Evolutionary conservation across 495 filamentous ascomycete species (phyloP).

Genomic region (Penicillium coprophilum): DNA sequence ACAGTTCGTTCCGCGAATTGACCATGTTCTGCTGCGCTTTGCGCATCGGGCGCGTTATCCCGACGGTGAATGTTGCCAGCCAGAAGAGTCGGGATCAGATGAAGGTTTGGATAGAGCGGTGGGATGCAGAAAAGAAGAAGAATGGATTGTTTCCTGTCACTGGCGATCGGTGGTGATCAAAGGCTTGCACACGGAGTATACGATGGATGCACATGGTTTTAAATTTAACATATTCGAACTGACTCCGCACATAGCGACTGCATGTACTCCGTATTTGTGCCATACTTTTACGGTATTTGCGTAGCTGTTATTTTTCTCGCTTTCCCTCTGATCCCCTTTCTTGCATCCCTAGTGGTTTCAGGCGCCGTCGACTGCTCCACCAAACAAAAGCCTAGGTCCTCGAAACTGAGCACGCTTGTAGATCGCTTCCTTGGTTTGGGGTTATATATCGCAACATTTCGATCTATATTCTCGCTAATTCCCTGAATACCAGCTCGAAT

Average conservation of each 20-base stretch:
- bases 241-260: not conserved
- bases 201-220: not conserved
- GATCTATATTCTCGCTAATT: slow-evolving; percentile 1
- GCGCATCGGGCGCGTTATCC: slow-evolving; percentile 82
- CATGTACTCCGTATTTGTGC: not conserved
- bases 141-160: slow-evolving; percentile 61
- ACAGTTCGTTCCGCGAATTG: slow-evolving; percentile 90
- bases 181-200: not conserved
- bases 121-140: slow-evolving; percentile 80
- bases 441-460: not conserved
- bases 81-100: slow-evolving; percentile 71
- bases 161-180: slow-evolving; percentile 29
- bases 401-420: not conserved
- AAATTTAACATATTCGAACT: not conserved
- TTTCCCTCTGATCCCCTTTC: slow-evolving; percentile 1
- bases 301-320: not conserved
- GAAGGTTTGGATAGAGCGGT: slow-evolving; percentile 88
- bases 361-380: slow-evolving; percentile 1
- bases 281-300: not conserved
- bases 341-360: slow-evolving; percentile 1
- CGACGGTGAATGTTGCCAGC: slow-evolving; percentile 89
- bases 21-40: slow-evolving; percentile 89
- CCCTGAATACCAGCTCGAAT: too few relatives aligned
- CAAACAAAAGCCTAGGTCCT: not conserved
- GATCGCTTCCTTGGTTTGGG: not conserved